phyloP scores from a whole-genome alignment of 2,329 filamentous ascomycete genomes.

The Alternaria hordeiaustralica region DNA sequence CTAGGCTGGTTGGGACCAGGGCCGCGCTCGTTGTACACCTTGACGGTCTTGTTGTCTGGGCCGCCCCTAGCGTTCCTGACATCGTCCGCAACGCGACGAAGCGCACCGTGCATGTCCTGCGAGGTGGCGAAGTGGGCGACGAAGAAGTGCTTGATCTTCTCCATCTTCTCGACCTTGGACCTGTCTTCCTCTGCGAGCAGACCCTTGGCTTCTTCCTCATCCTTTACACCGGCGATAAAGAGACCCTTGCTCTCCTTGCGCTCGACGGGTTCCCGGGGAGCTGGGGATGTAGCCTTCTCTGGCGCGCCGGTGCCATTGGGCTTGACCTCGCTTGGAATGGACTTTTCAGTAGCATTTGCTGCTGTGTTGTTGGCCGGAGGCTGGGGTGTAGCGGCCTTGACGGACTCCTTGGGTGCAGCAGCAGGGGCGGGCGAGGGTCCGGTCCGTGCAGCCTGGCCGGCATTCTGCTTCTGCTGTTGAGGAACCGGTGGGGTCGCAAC shows the following conservation, averaged over 20 bases:
- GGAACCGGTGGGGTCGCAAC: slow-evolving; percentile 46
- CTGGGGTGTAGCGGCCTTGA: slow-evolving; percentile 60
- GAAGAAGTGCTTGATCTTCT: slow-evolving; percentile 79
- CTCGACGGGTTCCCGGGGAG: slow-evolving; percentile 61
- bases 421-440: slow-evolving; percentile 51
- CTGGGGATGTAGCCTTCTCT: slow-evolving; percentile 47
- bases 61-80: slow-evolving; percentile 77
- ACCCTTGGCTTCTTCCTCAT: slow-evolving; percentile 80
- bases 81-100: slow-evolving; percentile 76
- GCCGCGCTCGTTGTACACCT: slow-evolving; percentile 74
- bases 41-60: slow-evolving; percentile 79
- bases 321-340: slow-evolving; percentile 51
- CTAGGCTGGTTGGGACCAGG: slow-evolving; percentile 56
- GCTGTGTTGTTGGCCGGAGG: slow-evolving; percentile 45
- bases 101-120: slow-evolving; percentile 81
- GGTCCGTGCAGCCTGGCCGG: slow-evolving; percentile 47
- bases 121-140: slow-evolving; percentile 82
- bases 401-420: slow-evolving; percentile 51
- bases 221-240: slow-evolving; percentile 86
- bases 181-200: slow-evolving; percentile 85
- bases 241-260: slow-evolving; percentile 76
- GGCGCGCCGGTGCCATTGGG: slow-evolving; percentile 58
- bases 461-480: slow-evolving; percentile 52
- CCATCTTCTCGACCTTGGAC: slow-evolving; percentile 72
- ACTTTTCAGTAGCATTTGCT: slow-evolving; percentile 48